Base-by-base conservation (phyloP, 176 grass and related monocot species). In the Leersia perrieri region DNA sequence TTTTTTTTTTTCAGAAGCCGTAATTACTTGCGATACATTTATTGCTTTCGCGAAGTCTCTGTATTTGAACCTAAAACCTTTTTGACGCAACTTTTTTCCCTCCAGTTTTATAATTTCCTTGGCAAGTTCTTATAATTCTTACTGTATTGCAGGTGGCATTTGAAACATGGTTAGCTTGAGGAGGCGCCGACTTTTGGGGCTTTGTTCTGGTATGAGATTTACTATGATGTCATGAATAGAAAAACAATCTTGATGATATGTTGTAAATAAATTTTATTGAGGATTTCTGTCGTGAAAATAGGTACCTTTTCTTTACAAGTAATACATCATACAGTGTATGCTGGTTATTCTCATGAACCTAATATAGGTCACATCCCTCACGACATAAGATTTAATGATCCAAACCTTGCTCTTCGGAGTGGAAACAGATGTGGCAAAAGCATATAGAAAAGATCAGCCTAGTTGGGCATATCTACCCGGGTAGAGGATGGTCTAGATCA, bases 161-260 rank as follows among this genome's bases (percentile, higher is more conserved):
- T 73, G 27, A 88, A 90, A 44, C 42, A 95, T 95, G 93, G 93
- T 95, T 95, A 95, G 93, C 88, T 85, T 95, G 81, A 90, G 93
- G 85, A 88, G 90, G 60, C 82, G 93, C 60, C 88, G 93, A 70
- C 60, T 90, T 22, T 82, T 95, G 74, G 87, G 85, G 31, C 74
- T 92, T 73, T 89, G 83, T 88, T 84, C 82, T 69, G 90, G 93
- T 95, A 92, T 88, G 70, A 49, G 60, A 68, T 65, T 78, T 30
- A 63, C 66, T 88, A 55, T 60, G 30, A 33, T 77, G 51, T 12
- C 49, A 60, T 82, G 4, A 60, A n/a, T n/a, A n/a, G n/a, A n/a
- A n/a, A 77, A 57, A 49, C 15, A 9, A 62, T 80, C 30, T 70
- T 75, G 33, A 29, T 27, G 1, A 66, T 13, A 65, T 81, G 57